phyloP scores from a whole-genome alignment of 139 green algal genomes.

The Chlorella sp. region DNA sequence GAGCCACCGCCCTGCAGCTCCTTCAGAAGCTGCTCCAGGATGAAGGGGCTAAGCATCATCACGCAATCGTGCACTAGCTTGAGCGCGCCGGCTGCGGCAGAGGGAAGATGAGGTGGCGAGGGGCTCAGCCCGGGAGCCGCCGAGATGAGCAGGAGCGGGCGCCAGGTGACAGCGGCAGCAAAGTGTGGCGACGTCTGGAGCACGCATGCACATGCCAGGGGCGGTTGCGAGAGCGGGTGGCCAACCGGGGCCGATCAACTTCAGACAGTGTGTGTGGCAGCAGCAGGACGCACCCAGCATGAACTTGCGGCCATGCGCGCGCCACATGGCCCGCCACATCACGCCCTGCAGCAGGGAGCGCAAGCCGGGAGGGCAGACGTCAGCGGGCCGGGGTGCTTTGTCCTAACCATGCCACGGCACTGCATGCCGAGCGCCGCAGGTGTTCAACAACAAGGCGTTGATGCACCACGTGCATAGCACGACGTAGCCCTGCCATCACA shows the following conservation, averaged over 20 bases:
- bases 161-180: neutral
- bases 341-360: conserved; percentile 13
- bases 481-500: no score
- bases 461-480: no score
- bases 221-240: no score
- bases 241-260: no score
- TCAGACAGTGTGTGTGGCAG: no score
- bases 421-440: no score
- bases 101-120: no score
- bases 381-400: no score
- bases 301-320: conserved; percentile 34
- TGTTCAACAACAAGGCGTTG: no score
- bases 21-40: conserved; percentile 79
- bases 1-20: conserved; percentile 36
- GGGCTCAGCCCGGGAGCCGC: no score
- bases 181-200: neutral
- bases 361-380: no score
- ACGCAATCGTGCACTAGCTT: conserved; percentile 83
- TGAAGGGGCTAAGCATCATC: conserved; percentile 78
- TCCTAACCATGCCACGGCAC: neutral
- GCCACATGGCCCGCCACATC: conserved; percentile 52
- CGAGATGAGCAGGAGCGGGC: neutral
- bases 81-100: conserved; percentile 54
- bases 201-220: no score
- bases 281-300: neutral